phyloP scores from a whole-genome alignment of 1,284 basidiomycete genomes.

The Moesziomyces parantarcticus region DNA sequence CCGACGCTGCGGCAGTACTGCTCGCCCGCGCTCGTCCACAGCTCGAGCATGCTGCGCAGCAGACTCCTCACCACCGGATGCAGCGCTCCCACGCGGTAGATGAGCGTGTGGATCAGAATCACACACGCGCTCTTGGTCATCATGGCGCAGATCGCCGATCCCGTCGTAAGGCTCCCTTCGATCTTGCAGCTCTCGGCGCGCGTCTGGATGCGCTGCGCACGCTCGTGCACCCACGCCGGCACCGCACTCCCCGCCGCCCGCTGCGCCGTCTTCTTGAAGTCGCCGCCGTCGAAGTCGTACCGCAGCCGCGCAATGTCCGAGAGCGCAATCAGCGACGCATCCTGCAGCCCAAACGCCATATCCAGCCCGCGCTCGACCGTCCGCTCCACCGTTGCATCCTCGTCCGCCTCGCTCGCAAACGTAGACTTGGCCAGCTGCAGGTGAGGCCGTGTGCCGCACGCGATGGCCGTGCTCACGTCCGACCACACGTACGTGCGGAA shows the following conservation, averaged over 20 bases:
- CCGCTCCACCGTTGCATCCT: neutral
- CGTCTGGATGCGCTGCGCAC: conserved; percentile 26
- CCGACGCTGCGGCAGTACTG: conserved; percentile 33
- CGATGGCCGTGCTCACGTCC: conserved; percentile 32
- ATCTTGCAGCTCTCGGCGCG: conserved; percentile 18
- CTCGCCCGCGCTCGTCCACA: conserved; percentile 36
- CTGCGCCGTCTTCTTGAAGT: conserved; percentile 18
- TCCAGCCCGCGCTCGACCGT: neutral
- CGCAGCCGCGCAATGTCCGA: conserved; percentile 40
- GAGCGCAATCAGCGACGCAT: conserved; percentile 24
- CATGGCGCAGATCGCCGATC: conserved; percentile 30
- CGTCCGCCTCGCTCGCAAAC: conserved; percentile 1
- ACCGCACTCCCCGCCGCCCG: conserved; percentile 12
- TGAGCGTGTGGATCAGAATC: conserved; percentile 33
- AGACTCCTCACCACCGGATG: conserved; percentile 17
- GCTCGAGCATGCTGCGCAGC: conserved; percentile 21
- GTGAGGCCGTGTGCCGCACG: conserved; percentile 36
- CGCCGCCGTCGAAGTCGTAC: conserved; percentile 39
- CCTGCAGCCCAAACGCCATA: conserved; percentile 26
- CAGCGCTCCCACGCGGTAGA: conserved; percentile 39
- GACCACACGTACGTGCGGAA: conserved; percentile 42
- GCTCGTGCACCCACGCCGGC: conserved; percentile 33
- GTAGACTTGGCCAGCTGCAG: conserved; percentile 30
- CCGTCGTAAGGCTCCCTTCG: conserved; percentile 14
- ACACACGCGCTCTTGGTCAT: conserved; percentile 31